Conservation (phyloP, 1,284 basidiomycete genomes). For the Heliocybe sulcata region DNA sequence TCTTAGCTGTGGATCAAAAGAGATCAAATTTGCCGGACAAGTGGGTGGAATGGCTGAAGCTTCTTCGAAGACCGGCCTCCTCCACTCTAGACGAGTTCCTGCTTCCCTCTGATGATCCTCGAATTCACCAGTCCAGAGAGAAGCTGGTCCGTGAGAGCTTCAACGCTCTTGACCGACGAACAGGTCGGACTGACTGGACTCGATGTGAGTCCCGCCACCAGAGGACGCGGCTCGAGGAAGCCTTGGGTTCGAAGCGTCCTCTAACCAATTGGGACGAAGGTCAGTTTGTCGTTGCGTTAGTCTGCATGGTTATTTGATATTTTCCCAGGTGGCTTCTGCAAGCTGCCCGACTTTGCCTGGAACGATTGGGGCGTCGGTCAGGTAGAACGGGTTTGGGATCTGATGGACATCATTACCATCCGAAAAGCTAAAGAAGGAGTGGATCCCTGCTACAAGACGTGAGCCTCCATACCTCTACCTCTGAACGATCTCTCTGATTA, state of each 20-base stretch:
- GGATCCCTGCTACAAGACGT: slow-evolving; percentile 87
- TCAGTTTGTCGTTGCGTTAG: slow-evolving; percentile 19
- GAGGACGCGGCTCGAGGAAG: slow-evolving; percentile 79
- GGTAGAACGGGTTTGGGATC: slow-evolving; percentile 91
- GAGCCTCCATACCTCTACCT: slow-evolving; percentile 8
- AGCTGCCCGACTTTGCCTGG: slow-evolving; percentile 89
- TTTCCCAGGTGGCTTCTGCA: slow-evolving; percentile 71
- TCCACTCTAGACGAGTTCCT: slow-evolving; percentile 88
- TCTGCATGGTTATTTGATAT: slow-evolving; percentile 4
- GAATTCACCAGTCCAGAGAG: slow-evolving; percentile 84
- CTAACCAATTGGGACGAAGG: slow-evolving; percentile 93
- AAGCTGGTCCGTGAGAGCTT: slow-evolving; percentile 69
- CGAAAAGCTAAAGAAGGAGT: slow-evolving; percentile 76
- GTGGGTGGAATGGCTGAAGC: slow-evolving; percentile 67
- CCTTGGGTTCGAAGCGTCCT: slow-evolving; percentile 78
- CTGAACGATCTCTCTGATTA: slow-evolving; percentile 4
- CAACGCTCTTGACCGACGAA: slow-evolving; percentile 50
- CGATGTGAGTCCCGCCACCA: slow-evolving; percentile 92
- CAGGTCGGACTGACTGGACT: slow-evolving; percentile 83
- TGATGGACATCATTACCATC: slow-evolving; percentile 87
- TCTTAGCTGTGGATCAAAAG: slow-evolving; percentile 69
- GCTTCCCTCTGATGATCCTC: slow-evolving; percentile 84
- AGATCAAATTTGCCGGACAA: slow-evolving; percentile 52
- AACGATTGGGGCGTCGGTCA: slow-evolving; percentile 86
- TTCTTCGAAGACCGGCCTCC: slow-evolving; percentile 79